phyloP scores from a whole-genome alignment of 2,329 filamentous ascomycete genomes.

The Fusarium sp. region DNA sequence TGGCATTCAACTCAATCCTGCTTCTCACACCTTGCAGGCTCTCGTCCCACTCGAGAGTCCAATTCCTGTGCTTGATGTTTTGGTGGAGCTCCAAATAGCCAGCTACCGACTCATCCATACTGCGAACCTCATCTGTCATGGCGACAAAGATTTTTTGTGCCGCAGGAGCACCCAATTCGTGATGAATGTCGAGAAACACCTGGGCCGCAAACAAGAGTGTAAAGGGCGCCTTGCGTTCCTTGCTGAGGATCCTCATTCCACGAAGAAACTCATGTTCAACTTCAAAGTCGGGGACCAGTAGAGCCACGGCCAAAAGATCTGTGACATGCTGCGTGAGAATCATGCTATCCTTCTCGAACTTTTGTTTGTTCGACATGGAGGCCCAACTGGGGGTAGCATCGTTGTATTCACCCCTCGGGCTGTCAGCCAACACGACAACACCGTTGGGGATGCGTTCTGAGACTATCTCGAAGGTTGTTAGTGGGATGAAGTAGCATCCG shows the following conservation, averaged over 20 bases:
- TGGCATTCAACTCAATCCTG: background rate
- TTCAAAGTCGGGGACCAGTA: conserved; percentile 38
- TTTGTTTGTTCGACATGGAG: conserved; percentile 44
- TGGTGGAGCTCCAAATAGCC: conserved; percentile 48
- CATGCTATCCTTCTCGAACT: conserved; percentile 51
- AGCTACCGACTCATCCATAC: conserved; percentile 36
- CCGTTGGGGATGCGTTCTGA: conserved; percentile 10
- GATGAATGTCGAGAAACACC: conserved; percentile 56
- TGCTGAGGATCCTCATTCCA: conserved; percentile 47
- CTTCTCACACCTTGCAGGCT: background rate
- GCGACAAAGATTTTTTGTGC: conserved; percentile 18
- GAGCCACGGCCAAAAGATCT: conserved; percentile 46
- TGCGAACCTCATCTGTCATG: conserved; percentile 23
- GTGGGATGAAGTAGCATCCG: conserved; percentile 30
- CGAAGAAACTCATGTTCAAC: conserved; percentile 54
- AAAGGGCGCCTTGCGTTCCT: conserved; percentile 48
- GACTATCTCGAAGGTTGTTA: background rate
- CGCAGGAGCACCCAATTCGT: conserved; percentile 42
- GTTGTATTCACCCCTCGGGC: conserved; percentile 39
- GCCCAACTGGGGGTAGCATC: conserved; percentile 35
- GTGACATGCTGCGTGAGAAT: conserved; percentile 50
- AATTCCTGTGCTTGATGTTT: conserved; percentile 44
- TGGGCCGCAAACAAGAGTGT: conserved; percentile 55
- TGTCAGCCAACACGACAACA: conserved; percentile 42
- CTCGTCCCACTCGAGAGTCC: conserved; percentile 42